phyloP scores from a whole-genome alignment of 2,329 filamentous ascomycete genomes.

The Zarea fungicola region DNA sequence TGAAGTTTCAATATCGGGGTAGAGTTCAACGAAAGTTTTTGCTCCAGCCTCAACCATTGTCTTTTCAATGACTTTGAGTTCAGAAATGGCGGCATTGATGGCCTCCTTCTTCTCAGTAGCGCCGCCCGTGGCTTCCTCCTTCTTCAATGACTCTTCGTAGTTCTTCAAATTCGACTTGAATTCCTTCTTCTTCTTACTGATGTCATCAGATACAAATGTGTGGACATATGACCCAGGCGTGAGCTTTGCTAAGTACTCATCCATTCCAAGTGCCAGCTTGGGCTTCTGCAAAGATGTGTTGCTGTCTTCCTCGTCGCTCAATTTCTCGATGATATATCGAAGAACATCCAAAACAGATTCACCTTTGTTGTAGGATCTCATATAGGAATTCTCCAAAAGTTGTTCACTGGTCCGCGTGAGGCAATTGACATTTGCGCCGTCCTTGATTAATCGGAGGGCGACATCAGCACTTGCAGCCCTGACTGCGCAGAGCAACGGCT shows the following conservation, averaged over 20 bases:
- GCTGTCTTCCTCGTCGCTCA: conserved; percentile 29
- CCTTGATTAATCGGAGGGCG: conserved; percentile 54
- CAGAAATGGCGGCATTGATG: conserved; percentile 44
- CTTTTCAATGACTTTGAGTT: conserved; percentile 51
- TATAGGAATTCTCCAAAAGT: conserved; percentile 29
- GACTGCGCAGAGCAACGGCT: conserved; percentile 63
- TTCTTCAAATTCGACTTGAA: conserved; percentile 25
- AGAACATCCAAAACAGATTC: conserved; percentile 58
- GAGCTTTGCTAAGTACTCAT: conserved; percentile 50
- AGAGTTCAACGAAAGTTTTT: conserved; percentile 61
- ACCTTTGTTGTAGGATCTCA: conserved; percentile 32
- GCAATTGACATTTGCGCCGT: conserved; percentile 61
- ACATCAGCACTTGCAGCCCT: conserved; percentile 37
- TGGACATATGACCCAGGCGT: conserved; percentile 54
- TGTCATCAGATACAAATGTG: conserved; percentile 43
- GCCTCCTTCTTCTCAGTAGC: conserved; percentile 50
- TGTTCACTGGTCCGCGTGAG: conserved; percentile 39
- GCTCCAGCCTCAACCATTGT: conserved; percentile 52
- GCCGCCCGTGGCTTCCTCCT: conserved; percentile 18
- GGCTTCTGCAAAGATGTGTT: conserved; percentile 13
- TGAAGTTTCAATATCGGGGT: conserved; percentile 45
- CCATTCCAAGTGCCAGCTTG: conserved; percentile 31
- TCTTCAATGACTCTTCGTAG: conserved; percentile 19
- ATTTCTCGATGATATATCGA: conserved; percentile 41
- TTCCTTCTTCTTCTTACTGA: conserved; percentile 29